phyloP scores from a whole-genome alignment of 2,329 filamentous ascomycete genomes.

The Colletotrichum camelliae region DNA sequence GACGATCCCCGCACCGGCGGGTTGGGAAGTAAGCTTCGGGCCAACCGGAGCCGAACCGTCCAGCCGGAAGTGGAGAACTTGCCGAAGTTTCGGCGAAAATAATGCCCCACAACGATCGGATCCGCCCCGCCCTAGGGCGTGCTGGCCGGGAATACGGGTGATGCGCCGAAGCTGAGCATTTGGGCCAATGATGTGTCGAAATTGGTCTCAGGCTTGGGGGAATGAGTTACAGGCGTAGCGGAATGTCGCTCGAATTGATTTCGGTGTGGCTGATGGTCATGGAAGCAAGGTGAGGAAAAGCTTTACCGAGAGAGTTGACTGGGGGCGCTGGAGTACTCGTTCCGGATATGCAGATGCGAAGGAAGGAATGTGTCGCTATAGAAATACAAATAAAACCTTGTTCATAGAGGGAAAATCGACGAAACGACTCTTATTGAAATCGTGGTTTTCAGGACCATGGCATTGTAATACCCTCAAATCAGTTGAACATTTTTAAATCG shows the following conservation, averaged over 20 bases:
- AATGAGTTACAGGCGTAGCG: not conserved
- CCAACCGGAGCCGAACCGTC: not conserved
- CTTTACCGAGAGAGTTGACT: not conserved
- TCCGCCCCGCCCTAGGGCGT: not conserved
- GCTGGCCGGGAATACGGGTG: not conserved
- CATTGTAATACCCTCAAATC: too few species aligned
- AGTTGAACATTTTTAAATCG: too few species aligned
- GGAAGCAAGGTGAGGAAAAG: not conserved
- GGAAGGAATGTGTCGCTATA: not conserved
- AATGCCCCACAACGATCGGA: not conserved
- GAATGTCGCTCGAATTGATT: not conserved
- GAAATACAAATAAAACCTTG: not conserved
- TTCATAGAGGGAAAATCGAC: rapidly evolving
- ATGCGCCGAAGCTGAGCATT: not conserved
- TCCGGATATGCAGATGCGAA: not conserved
- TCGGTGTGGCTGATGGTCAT: not conserved
- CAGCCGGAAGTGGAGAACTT: not conserved
- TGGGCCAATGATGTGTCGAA: not conserved
- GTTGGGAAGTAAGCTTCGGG: not conserved
- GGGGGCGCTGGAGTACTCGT: not conserved
- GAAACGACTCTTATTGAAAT: not conserved
- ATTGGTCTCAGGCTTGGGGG: not conserved
- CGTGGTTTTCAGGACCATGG: not conserved
- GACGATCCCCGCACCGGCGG: not conserved
- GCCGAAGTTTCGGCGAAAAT: not conserved